Evolutionary conservation across 139 green algal species (phyloP), one percentile per base, ranked within the genome.

Genomic region (Chlamydomonas urium): DNA sequence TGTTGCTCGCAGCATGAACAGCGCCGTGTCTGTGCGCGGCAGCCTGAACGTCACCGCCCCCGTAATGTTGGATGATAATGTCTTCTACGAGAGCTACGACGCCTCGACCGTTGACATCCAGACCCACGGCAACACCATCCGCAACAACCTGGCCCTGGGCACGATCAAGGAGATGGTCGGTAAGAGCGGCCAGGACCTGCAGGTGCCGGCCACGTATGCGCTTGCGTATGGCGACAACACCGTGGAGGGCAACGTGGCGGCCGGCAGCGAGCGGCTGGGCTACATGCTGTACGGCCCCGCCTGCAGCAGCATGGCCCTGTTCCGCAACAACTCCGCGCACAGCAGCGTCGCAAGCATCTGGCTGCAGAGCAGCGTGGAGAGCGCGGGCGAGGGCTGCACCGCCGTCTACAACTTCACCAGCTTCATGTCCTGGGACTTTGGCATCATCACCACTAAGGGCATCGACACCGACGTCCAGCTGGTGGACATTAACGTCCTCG

Each of bases 351-450:
- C 68, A 6, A 56, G 69, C 56, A 36, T 56, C 10, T 77, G 71
- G 71, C 71, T 77, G 2, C 37, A 38, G 45, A 59, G 48, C 2
- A 48, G 21, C 37, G 17, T 19, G 3, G 36, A 61, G 5, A 47
- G 32, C 32, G 6, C 5, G 8, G 26, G 4, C 4, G 29, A 14
- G 5, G 60, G 60, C 4, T 63, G 85, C 75, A 80, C 77, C 0
- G 34, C 33, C 17, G 47, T 86, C 10, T 21, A 33, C n/a, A 77
- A 81, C 62, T 82, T 84, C 66, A 82, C 73, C 29, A 59, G 74
- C 1, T 86, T 75, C 57, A 65, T 81, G 19, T 80, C 79, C 69
- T 90, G 85, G 85, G 85, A 90, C 73, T 90, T 86, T 48, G 85
- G 85, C 61, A 61, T 90, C 33, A 76, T 90, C 61, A 82, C 74